Percentiles rank a stretch among this genome's conserved stretches.
These are phyloP conservation scores for Epichloe aotearoae DNA, from an alignment of 2,329 filamentous ascomycete species.

Conservation along the genomic window DNA sequence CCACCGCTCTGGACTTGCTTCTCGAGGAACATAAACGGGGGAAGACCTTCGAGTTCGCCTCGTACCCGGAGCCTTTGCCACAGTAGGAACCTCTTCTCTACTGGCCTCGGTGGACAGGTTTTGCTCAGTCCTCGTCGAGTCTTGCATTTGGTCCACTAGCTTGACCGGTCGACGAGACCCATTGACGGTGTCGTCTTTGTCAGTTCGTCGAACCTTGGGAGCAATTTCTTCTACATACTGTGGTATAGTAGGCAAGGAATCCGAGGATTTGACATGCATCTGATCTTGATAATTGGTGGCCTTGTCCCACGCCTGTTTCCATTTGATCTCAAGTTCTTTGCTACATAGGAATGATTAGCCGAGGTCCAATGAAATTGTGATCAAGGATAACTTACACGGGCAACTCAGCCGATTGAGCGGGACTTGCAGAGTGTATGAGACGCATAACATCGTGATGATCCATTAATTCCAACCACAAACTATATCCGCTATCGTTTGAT, in stretches of 20 bases:
- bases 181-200: neutral
- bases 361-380: too few relatives aligned
- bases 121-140: neutral
- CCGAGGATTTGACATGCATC: neutral
- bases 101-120: neutral
- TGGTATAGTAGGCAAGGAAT: neutral
- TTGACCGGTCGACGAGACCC: neutral
- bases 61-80: slow-evolving; percentile 6
- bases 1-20: slow-evolving; percentile 27
- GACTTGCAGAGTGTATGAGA: neutral
- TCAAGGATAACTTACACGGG: neutral
- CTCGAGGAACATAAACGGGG: slow-evolving; percentile 4
- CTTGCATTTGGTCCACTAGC: slow-evolving; percentile 1
- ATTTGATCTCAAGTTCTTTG: neutral
- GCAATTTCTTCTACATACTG: neutral
- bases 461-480: slow-evolving; percentile 13
- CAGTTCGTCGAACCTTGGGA: neutral
- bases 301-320: neutral
- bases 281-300: neutral
- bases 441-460: neutral
- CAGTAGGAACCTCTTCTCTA: neutral
- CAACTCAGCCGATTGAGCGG: neutral
- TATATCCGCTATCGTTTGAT: neutral
- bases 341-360: neutral
- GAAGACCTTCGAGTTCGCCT: slow-evolving; percentile 15